phyloP scores from a whole-genome alignment of 169 alveolate species.

The Plasmodium cynomolgi region DNA sequence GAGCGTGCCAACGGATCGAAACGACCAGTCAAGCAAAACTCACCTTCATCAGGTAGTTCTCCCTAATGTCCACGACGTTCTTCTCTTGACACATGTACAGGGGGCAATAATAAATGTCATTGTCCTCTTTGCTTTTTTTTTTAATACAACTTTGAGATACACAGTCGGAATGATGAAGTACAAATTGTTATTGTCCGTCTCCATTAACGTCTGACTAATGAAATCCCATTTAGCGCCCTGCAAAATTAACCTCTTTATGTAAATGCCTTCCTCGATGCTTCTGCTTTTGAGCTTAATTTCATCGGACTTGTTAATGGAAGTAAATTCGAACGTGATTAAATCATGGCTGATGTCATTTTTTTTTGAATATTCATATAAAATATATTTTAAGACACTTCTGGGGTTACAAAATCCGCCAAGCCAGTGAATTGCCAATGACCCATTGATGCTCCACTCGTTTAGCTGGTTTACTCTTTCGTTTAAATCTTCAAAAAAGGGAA shows the following conservation, averaged over 20 bases:
- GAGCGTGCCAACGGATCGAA: background rate
- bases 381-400: slow-evolving; percentile 59
- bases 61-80: slow-evolving; percentile 81
- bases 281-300: slow-evolving; percentile 25
- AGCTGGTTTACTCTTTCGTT: slow-evolving; percentile 74
- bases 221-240: slow-evolving; percentile 97
- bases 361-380: slow-evolving; percentile 72
- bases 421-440: slow-evolving; percentile 61
- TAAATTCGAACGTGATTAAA: slow-evolving; percentile 61
- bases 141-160: slow-evolving; percentile 93
- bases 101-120: slow-evolving; percentile 91
- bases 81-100: slow-evolving; percentile 88
- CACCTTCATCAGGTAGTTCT: slow-evolving; percentile 61
- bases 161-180: slow-evolving; percentile 91
- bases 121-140: slow-evolving; percentile 81
- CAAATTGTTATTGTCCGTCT: slow-evolving; percentile 93
- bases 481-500: slow-evolving; percentile 57
- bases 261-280: slow-evolving; percentile 92
- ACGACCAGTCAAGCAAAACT: background rate
- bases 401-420: slow-evolving; percentile 75
- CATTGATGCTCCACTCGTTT: slow-evolving; percentile 69
- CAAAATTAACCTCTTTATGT: slow-evolving; percentile 88
- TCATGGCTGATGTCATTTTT: slow-evolving; percentile 70
- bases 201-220: slow-evolving; percentile 88
- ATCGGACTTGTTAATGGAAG: slow-evolving; percentile 40